phyloP scores from a whole-genome alignment of 768 basidiomycete genomes.

The Tricholoma terreum region DNA sequence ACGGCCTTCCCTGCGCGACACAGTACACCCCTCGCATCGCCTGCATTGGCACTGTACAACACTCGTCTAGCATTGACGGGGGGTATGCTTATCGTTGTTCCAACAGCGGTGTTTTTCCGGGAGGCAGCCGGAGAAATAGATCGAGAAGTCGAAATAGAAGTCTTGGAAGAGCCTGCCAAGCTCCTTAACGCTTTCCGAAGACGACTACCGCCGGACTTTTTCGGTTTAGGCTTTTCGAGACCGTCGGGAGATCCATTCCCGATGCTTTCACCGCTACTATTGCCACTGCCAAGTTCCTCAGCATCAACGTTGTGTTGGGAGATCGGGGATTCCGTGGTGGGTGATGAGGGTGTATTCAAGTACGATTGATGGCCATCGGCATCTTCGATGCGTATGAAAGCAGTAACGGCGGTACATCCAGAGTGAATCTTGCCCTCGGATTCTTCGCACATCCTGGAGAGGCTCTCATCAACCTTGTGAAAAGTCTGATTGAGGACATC shows the following conservation, averaged over 20 bases:
- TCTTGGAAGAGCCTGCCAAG: conserved; percentile 35
- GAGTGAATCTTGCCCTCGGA: conserved; percentile 92
- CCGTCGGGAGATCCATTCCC: conserved; percentile 31
- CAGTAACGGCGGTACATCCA: conserved; percentile 95
- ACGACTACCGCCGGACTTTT: conserved; percentile 44
- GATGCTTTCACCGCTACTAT: conserved; percentile 45
- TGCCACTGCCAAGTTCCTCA: conserved; percentile 31
- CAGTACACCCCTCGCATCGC: conserved; percentile 92
- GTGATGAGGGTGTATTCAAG: conserved; percentile 35
- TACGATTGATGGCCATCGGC: conserved; percentile 71
- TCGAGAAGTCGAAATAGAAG: conserved; percentile 32
- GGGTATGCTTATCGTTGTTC: conserved; percentile 37
- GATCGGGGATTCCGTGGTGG: conserved; percentile 31
- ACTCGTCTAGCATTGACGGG: conserved; percentile 62
- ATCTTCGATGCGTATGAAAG: conserved; percentile 92
- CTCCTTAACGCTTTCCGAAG: conserved; percentile 55
- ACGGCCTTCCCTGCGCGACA: conserved; percentile 89
- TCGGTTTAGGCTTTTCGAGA: conserved; percentile 27
- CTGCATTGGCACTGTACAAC: conserved; percentile 94
- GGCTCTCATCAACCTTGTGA: conserved; percentile 81
- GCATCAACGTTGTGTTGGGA: conserved; percentile 31
- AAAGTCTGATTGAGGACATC: conserved; percentile 93
- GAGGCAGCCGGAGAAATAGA: conserved; percentile 32
- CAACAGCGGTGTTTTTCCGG: conserved; percentile 28
- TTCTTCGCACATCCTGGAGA: conserved; percentile 82